Conservation (phyloP, 257 asterid species). For the Nicotiana sylvestris region DNA sequence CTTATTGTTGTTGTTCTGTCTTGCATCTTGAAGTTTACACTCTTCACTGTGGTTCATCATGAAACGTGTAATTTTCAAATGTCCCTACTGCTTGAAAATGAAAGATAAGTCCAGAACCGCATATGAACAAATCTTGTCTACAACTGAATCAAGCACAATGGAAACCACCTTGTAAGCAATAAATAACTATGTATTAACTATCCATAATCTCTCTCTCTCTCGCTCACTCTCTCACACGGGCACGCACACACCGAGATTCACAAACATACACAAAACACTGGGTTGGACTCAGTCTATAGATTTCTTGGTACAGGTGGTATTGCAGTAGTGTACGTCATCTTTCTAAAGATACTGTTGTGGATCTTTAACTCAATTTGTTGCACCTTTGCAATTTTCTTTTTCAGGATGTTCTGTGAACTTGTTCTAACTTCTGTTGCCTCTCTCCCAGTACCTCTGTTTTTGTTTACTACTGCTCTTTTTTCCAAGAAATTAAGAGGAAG, state of each 20-base stretch:
- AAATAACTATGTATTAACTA: neutral
- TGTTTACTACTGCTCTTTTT: neutral
- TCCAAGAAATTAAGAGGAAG: neutral
- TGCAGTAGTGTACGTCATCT: neutral
- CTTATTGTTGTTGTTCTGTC: neutral
- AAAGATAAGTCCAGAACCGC: neutral
- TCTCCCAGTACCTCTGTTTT: neutral
- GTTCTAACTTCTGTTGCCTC: neutral
- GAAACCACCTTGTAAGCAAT: neutral
- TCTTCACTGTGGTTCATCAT: neutral
- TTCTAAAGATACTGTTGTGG: neutral
- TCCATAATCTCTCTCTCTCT: slow-evolving; percentile 4
- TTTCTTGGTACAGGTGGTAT: neutral
- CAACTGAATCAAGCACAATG: neutral
- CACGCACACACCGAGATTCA: too few species aligned
- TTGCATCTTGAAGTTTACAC: neutral
- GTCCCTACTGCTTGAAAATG: neutral
- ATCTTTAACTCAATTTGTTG: neutral
- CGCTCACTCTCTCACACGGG: neutral
- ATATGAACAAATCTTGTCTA: neutral
- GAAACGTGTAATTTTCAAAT: neutral
- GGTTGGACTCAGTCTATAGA: neutral
- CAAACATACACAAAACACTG: neutral
- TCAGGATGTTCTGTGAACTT: neutral
- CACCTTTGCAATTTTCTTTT: neutral